A percentile compares a stretch with the other conserved stretches of the same genome.
phyloP scores from a whole-genome alignment of 257 asterid genomes.

The Forsythia suspensa region DNA sequence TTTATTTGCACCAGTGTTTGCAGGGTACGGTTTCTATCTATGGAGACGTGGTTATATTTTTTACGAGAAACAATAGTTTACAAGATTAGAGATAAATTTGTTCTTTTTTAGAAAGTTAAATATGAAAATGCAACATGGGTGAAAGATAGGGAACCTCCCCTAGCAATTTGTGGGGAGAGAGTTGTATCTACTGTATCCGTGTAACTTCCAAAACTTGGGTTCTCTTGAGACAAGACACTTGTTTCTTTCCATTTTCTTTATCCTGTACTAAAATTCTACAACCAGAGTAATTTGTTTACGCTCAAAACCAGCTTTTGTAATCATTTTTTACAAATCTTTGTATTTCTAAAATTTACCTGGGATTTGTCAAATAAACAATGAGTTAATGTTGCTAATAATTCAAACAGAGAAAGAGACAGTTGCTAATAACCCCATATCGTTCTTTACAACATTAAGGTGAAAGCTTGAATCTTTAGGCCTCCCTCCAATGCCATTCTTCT shows the following conservation, averaged over 20 bases:
- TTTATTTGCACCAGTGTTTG: background rate
- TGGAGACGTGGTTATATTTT: background rate
- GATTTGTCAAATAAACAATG: constrained; percentile 10
- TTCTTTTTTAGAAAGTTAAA: background rate
- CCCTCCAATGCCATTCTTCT: constrained; percentile 11
- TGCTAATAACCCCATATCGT: constrained; percentile 16
- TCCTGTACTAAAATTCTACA: background rate
- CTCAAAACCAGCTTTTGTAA: background rate
- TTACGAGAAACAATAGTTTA: background rate
- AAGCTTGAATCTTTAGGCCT: constrained; percentile 17
- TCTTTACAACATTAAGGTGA: constrained; percentile 8
- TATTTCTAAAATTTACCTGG: background rate
- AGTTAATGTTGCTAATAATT: background rate
- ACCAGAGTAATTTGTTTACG: background rate
- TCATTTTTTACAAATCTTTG: background rate
- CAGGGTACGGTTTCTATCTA: background rate
- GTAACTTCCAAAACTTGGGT: background rate
- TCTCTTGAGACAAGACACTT: background rate
- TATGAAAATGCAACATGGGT: background rate
- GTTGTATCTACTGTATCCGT: background rate
- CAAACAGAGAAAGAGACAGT: background rate
- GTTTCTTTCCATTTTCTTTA: constrained; percentile 1
- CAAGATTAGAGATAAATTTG: background rate
- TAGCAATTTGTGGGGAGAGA: background rate
- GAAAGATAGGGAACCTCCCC: background rate